Base-by-base conservation (phyloP, 257 asterid species). In the Ligustrum vulgare region DNA sequence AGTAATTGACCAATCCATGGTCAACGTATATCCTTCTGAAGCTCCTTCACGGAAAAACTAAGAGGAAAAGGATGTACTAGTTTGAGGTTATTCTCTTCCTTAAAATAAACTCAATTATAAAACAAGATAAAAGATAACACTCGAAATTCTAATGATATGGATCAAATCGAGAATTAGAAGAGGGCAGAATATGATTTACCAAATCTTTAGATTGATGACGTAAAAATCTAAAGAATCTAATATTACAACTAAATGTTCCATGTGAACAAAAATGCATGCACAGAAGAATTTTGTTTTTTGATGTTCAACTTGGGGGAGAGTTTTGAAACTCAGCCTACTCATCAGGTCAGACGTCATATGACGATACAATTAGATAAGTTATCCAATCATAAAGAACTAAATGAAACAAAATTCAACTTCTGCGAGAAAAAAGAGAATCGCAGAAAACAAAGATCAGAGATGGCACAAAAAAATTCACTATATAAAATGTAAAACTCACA, bases 401-500 rank as follows among this genome's bases (percentile, higher is more conserved):
- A 8, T 58, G 15, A 58, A 20, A 5, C 32, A 1, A 20, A 8
- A 2, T 58, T 22, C 32, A 58, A 58, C 12, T 6, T 20, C 8
- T 2, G 7, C 18, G 8, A 15, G 34, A 10, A 25, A 25, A 11
- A 60, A 3, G 34, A 60, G 34, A 60, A 22, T 60, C 32, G 23
- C 67, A 23, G n/a, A 60, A 60, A 8, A 60, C 18, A 60, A 5
- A 25, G 34, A 4, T 23, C 33, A 60, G 67, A 60, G 3, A 16
- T 11, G 6, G 7, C 20, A 15, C 6, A 13, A 3, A 45, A 6
- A 13, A 12, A 12, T n/a, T 41, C 69, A 47, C 32, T 34, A 13
- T 25, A 72, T 18, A 65, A 56, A 76, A 79, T 49, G 73, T 63
- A 71, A 43, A 58, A 80, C 98, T 90, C 85, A 95, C 98, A 87